Evolutionary conservation across 2,329 filamentous ascomycete species (phyloP).

Genomic region (Endocalyx cinctus): DNA sequence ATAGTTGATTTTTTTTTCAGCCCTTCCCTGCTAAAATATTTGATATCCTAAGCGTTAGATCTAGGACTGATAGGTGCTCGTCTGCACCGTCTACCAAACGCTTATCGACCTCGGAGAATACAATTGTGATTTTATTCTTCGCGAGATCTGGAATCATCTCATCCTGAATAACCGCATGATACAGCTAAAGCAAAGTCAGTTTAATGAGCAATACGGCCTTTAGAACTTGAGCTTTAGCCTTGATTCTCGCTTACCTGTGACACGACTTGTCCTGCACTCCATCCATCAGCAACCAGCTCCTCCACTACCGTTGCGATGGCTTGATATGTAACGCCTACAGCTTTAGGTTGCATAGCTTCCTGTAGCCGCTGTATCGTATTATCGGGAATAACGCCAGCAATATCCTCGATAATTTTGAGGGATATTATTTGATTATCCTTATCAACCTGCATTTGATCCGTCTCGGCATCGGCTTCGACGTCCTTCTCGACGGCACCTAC

Average conservation of each 20-base stretch:
- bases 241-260: conserved; percentile 68
- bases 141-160: conserved; percentile 78
- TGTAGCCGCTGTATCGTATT: conserved; percentile 66
- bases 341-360: conserved; percentile 69
- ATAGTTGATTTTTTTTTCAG: too few relatives aligned
- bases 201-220: conserved; percentile 12
- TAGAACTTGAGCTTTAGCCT: not conserved
- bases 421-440: conserved; percentile 60
- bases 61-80: conserved; percentile 87
- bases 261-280: conserved; percentile 89
- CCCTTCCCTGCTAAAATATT: conserved; percentile 56
- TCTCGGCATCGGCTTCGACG: conserved; percentile 42
- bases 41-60: conserved; percentile 77
- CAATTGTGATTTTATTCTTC: conserved; percentile 83
- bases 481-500: conserved; percentile 61
- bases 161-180: conserved; percentile 76
- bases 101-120: conserved; percentile 95
- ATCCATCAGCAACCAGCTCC: conserved; percentile 91
- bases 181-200: conserved; percentile 54
- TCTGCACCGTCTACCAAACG: conserved; percentile 90
- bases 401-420: conserved; percentile 81
- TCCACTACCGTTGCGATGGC: conserved; percentile 75
- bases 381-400: conserved; percentile 88
- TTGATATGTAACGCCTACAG: conserved; percentile 62
- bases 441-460: conserved; percentile 57